Base-by-base conservation (phyloP, 1,139 yeast genomes). In the Pichia cactophila region DNA sequence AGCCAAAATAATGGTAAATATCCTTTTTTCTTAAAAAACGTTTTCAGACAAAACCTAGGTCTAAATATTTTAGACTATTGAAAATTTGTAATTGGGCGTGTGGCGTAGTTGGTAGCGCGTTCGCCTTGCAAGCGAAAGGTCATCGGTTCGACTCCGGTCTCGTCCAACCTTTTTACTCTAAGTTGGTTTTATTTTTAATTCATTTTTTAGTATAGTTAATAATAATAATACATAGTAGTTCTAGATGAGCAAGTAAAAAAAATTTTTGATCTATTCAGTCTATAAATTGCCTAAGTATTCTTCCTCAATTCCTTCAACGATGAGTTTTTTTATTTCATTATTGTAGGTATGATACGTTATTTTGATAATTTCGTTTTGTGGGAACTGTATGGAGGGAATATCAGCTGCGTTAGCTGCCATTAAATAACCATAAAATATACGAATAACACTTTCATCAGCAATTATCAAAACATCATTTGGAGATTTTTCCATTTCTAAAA, bases 401-500 rank as follows among this genome's bases (percentile, higher is more conserved):
- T 89, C 97, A 55, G 76, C 76, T 58, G 94, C 86, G 5, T 94
- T 80, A 55, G 89, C 83, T 3, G 96, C 94, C 96, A 92, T 87
- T 59, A 92, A 74, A 66, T 92, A 92, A 1, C 97, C 98, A 62
- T 89, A 92, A 49, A 92, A 75, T 4, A 92, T 96, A 53, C 89
- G 75, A 55, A 94, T 73, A 1, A 92, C 86, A 1, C 96, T 81
- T 61, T 90, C 97, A 64, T 94, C 97, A 0, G 97, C 97, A 58
- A 92, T 86, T 52, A 92, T 84, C 55, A 92, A 72, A 31, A 94
- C 77, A 65, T 89, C 97, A 28, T 94, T 89, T 50, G 86, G 77
- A 77, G 85, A 83, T 58, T 97, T 77, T 65, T 90, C 98, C 82
- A 92, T 83, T 67, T 90, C 97, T 65, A 92, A 73, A 54, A 92